These are phyloP conservation scores for Novymonas esmeraldas DNA, from an alignment of 208 protist species.

Conservation along the genomic window DNA sequence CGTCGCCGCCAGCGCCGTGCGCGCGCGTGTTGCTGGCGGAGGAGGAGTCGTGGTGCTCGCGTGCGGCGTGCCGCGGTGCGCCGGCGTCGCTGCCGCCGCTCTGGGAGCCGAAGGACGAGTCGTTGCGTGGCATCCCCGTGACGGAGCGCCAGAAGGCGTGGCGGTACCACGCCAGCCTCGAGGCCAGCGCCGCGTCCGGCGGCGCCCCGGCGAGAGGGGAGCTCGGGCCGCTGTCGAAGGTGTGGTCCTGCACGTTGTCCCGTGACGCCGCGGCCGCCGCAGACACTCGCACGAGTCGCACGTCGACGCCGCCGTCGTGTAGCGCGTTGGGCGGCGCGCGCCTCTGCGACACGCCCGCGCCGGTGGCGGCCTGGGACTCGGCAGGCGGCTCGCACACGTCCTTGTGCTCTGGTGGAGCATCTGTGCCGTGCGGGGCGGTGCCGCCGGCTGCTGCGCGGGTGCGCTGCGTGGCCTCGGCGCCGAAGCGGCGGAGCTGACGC, in stretches of 20 bases:
- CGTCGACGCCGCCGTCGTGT: no score
- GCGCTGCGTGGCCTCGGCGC: constrained; percentile 6
- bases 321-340: no score
- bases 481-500: constrained; percentile 26
- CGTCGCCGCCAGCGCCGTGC: background rate
- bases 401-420: background rate
- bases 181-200: background rate
- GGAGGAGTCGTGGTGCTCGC: background rate
- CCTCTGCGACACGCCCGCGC: background rate
- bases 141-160: constrained; percentile 3
- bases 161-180: background rate
- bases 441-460: background rate
- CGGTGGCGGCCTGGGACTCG: background rate
- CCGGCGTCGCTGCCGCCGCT: background rate
- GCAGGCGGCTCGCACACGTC: background rate
- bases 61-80: background rate
- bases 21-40: background rate
- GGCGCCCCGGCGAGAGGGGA: background rate
- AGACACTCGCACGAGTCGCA: no score
- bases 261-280: no score
- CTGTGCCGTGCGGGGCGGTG: background rate
- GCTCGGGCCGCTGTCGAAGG: constrained; percentile 3
- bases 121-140: background rate
- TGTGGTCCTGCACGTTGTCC: background rate
- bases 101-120: background rate